These are phyloP conservation scores for Diospyros kaki DNA, from an alignment of 148 eudicot genomes.

Conservation along the genomic window DNA sequence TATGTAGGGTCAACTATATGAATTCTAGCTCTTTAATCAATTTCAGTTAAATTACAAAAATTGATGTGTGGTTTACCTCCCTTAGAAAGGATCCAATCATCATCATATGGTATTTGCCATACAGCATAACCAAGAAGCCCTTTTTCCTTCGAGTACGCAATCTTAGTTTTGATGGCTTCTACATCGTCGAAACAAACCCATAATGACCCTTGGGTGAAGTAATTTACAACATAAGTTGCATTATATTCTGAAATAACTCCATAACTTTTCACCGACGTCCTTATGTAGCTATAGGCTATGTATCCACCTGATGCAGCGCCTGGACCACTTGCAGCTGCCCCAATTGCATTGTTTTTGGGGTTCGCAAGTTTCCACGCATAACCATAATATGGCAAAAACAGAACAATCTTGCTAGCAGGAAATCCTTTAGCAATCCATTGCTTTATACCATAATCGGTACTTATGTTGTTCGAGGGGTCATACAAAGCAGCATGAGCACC, in stretches of 20 bases:
- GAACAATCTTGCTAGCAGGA: constrained; percentile 22
- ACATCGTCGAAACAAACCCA: constrained; percentile 15
- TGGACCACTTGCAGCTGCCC: constrained; percentile 26
- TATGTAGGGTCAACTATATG: no score
- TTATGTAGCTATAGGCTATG: constrained; percentile 24
- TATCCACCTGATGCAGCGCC: constrained; percentile 28
- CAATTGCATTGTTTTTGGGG: constrained; percentile 23
- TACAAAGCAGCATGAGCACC: no score
- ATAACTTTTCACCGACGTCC: constrained; percentile 14
- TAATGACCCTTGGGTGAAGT: constrained; percentile 18
- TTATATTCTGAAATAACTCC: constrained; percentile 15
- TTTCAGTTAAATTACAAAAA: no score
- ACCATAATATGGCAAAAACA: constrained; percentile 22
- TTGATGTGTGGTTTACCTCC: constrained; percentile 14
- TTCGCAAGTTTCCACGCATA: constrained; percentile 19
- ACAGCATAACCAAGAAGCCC: constrained; percentile 36
- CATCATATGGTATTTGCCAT: constrained; percentile 31
- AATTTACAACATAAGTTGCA: neutral
- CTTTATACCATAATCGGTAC: constrained; percentile 5
- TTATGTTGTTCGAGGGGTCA: no score
- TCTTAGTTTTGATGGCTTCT: constrained; percentile 38
- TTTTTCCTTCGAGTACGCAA: constrained; percentile 34
- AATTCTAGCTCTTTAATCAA: no score
- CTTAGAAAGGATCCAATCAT: constrained; percentile 33
- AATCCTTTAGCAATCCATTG: constrained; percentile 32